Conservation (phyloP, 805 yeast species). For the Hanseniaspora thailandica region DNA sequence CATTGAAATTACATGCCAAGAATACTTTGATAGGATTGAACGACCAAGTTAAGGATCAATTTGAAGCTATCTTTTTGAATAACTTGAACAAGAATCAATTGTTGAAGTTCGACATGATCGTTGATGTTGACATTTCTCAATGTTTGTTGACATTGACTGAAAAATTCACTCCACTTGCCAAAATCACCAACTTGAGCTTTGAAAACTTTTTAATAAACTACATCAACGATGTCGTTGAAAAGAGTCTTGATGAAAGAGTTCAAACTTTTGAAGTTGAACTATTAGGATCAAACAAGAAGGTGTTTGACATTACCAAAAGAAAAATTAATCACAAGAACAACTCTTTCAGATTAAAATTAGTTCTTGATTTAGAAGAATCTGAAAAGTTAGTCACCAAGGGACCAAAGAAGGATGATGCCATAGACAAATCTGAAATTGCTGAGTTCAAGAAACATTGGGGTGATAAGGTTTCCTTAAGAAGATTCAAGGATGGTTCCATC, state of each 20-base stretch:
- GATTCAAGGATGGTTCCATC: slow-evolving; percentile 85
- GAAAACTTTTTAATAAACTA: slow-evolving; percentile 56
- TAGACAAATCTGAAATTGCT: slow-evolving; percentile 40
- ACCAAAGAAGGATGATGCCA: slow-evolving; percentile 45
- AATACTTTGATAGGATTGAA: slow-evolving; percentile 58
- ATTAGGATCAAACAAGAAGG: slow-evolving; percentile 16
- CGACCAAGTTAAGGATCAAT: slow-evolving; percentile 75
- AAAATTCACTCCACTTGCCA: slow-evolving; percentile 56
- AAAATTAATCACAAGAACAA: slow-evolving; percentile 31
- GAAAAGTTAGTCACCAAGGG: slow-evolving; percentile 82
- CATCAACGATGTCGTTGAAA: slow-evolving; percentile 44
- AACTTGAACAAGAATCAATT: slow-evolving; percentile 39
- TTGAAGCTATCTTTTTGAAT: slow-evolving; percentile 61
- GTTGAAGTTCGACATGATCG: slow-evolving; percentile 53
- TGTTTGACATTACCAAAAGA: slow-evolving; percentile 37
- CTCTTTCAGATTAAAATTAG: slow-evolving; percentile 46
- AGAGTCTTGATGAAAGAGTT: slow-evolving; percentile 44
- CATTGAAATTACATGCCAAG: slow-evolving; percentile 52
- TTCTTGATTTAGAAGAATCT: slow-evolving; percentile 56
- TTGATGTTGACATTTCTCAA: slow-evolving; percentile 38
- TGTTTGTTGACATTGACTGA: slow-evolving; percentile 27
- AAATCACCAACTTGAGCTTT: slow-evolving; percentile 56
- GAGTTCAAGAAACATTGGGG: slow-evolving; percentile 87
- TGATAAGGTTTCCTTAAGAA: slow-evolving; percentile 64
- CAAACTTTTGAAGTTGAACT: slow-evolving; percentile 29